These are phyloP conservation scores for Cyclanthera cordifolia DNA, from an alignment of 306 rosid species.

Conservation along the genomic window DNA sequence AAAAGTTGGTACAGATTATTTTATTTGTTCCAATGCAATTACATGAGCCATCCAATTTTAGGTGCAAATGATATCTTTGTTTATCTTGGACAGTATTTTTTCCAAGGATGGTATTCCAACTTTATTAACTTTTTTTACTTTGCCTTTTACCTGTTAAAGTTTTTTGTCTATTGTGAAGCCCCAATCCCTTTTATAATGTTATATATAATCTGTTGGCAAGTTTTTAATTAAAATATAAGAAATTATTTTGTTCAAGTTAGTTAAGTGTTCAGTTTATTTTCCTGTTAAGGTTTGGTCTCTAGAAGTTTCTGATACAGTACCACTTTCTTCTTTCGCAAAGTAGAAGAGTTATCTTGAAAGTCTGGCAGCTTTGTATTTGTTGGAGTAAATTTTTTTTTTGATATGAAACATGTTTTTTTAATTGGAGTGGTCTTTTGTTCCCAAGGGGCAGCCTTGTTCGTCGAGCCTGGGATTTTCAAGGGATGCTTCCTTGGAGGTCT, in stretches of 20 bases:
- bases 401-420: too few relatives aligned
- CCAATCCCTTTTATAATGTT: background rate
- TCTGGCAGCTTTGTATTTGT: background rate
- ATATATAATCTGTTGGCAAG: background rate
- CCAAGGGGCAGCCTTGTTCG: too few relatives aligned
- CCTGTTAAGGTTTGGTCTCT: background rate
- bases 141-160: background rate
- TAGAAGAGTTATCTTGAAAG: background rate
- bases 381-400: background rate
- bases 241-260: background rate
- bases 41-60: background rate
- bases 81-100: background rate
- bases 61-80: background rate
- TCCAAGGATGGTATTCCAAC: background rate
- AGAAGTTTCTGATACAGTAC: background rate
- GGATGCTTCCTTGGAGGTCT: too few relatives aligned
- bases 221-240: background rate
- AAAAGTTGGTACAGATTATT: constrained; percentile 18
- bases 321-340: background rate
- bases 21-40: constrained; percentile 11
- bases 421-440: too few relatives aligned
- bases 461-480: too few relatives aligned
- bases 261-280: background rate
- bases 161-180: background rate
- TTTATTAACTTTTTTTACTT: too few relatives aligned